These are phyloP conservation scores for Acidomyces sp. DNA, from an alignment of 495 filamentous ascomycete species.

Conservation along the genomic window DNA sequence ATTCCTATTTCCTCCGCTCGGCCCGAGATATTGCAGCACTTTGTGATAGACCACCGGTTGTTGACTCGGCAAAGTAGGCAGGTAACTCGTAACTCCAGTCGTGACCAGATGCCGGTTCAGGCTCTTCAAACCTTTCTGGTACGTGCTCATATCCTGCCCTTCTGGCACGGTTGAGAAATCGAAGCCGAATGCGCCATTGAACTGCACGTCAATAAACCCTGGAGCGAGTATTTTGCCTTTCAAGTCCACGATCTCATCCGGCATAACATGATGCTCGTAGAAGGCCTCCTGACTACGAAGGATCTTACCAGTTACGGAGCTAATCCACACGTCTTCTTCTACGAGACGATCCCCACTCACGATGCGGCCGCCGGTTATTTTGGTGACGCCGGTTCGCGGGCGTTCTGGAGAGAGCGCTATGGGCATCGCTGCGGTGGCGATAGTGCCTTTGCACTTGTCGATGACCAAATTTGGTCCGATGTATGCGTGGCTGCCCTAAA, in stretches of 20 bases:
- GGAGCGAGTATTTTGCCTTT: conserved; percentile 66
- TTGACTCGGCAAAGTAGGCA: conserved; percentile 66
- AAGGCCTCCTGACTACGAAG: conserved; percentile 60
- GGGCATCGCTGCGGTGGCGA: conserved; percentile 22
- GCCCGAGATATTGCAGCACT: conserved; percentile 59
- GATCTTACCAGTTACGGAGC: conserved; percentile 61
- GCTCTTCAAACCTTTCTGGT: conserved; percentile 49
- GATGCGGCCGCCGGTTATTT: conserved; percentile 71
- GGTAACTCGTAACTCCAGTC: conserved; percentile 72
- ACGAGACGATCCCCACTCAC: conserved; percentile 49
- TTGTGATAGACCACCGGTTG: conserved; percentile 53
- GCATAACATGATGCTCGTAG: conserved; percentile 52
- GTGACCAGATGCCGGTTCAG: conserved; percentile 55
- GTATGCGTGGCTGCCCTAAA: no score
- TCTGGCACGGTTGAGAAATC: conserved; percentile 64
- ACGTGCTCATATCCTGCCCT: conserved; percentile 43
- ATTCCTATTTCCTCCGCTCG: conserved; percentile 41
- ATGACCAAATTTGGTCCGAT: no score
- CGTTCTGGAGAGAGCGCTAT: conserved; percentile 19
- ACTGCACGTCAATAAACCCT: conserved; percentile 72
- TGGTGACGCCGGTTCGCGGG: conserved; percentile 46
- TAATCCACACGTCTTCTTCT: conserved; percentile 66
- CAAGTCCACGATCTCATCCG: conserved; percentile 53
- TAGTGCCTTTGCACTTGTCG: no score
- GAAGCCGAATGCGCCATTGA: conserved; percentile 77